Evolutionary conservation across 495 filamentous ascomycete species (phyloP).

Genomic region (Penicillium robsamsonii): DNA sequence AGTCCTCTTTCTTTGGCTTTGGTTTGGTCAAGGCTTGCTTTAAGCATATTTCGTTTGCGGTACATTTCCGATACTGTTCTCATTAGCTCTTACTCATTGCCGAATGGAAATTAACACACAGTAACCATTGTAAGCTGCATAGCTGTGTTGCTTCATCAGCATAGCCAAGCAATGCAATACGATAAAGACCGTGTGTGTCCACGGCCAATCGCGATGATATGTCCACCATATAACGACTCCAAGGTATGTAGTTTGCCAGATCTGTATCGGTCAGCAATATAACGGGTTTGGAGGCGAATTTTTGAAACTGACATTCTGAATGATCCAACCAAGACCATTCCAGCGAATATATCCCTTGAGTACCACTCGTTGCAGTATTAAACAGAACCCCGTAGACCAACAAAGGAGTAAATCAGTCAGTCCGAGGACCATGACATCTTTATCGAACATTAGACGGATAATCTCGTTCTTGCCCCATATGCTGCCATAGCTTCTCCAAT

Average conservation of each 20-base stretch:
- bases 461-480: slow-evolving; percentile 68
- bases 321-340: slow-evolving; percentile 62
- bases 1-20: background rate
- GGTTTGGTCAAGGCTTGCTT: slow-evolving; percentile 38
- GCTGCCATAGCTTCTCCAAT: slow-evolving; percentile 60
- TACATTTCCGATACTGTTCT: slow-evolving; percentile 55
- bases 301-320: slow-evolving; percentile 55
- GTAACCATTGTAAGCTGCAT: slow-evolving; percentile 73
- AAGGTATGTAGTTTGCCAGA: slow-evolving; percentile 66
- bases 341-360: slow-evolving; percentile 56
- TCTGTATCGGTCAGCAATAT: slow-evolving; percentile 13
- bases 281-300: no score
- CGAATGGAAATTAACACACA: slow-evolving; percentile 17
- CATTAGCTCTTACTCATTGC: slow-evolving; percentile 3
- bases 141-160: slow-evolving; percentile 79
- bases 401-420: slow-evolving; percentile 68
- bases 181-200: slow-evolving; percentile 72
- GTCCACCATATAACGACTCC: slow-evolving; percentile 57
- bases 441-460: slow-evolving; percentile 60
- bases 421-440: slow-evolving; percentile 62
- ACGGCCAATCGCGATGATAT: slow-evolving; percentile 67
- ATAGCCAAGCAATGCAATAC: slow-evolving; percentile 68
- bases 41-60: slow-evolving; percentile 44
- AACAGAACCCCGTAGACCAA: slow-evolving; percentile 54
- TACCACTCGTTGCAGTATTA: slow-evolving; percentile 57